Evolutionary conservation across 192 early-diverging fungal species (phyloP).

Genomic region (Linnemannia schmuckeri): DNA sequence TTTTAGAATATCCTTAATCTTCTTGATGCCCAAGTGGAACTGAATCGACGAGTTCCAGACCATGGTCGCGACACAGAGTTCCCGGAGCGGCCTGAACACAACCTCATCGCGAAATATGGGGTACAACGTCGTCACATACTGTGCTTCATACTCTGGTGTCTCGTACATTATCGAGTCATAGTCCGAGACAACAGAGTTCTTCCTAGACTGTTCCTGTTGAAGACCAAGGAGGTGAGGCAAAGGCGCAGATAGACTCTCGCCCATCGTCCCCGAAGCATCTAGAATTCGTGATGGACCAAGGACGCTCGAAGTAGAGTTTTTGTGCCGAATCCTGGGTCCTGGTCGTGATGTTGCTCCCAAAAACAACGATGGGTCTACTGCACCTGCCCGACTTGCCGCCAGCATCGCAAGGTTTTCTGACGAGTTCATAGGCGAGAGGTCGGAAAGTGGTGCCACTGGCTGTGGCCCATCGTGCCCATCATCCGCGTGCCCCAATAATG

Average conservation of each 20-base stretch:
- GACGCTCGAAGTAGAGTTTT: conserved; percentile 34
- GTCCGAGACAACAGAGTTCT: conserved; percentile 53
- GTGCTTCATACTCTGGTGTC: conserved; percentile 44
- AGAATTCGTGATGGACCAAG: conserved; percentile 33
- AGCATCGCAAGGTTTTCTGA: conserved; percentile 48
- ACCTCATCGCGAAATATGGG: conserved; percentile 52
- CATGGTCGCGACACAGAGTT: conserved; percentile 54
- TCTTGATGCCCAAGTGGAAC: conserved; percentile 49
- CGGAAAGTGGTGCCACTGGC: conserved; percentile 30
- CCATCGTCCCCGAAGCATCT: conserved; percentile 16
- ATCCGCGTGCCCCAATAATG: conserved; percentile 39
- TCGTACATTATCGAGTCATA: conserved; percentile 49
- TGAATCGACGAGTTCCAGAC: conserved; percentile 55
- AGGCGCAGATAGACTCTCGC: conserved; percentile 23
- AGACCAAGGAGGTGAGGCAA: conserved; percentile 30
- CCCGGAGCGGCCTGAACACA: conserved; percentile 42
- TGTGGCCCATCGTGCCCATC: conserved; percentile 36
- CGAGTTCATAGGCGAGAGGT: conserved; percentile 51
- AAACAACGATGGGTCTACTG: conserved; percentile 36
- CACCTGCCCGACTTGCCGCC: conserved; percentile 28
- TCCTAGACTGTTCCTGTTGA: conserved; percentile 46
- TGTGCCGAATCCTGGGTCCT: conserved; percentile 38
- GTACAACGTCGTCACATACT: conserved; percentile 53
- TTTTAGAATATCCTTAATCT: conserved; percentile 49
- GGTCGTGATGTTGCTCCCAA: conserved; percentile 36